phyloP scores from a whole-genome alignment of 805 yeast genomes.

The Kodamaea sagamina region DNA sequence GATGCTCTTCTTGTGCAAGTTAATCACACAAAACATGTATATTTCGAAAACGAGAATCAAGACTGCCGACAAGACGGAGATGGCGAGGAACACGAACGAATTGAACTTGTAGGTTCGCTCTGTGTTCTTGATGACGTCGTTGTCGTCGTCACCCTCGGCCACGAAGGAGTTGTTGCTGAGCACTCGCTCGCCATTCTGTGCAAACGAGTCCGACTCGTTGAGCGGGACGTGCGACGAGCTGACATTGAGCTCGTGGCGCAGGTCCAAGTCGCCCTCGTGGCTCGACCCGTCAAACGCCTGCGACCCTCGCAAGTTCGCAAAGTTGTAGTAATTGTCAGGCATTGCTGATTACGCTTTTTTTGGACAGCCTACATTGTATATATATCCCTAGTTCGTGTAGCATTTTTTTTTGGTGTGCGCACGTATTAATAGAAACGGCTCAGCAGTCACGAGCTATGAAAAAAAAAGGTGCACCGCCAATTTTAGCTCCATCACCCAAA shows the following conservation, averaged over 20 bases:
- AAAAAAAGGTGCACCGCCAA: neutral
- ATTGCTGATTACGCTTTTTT: conserved; percentile 1
- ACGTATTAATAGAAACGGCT: neutral
- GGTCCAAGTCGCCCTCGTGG: no score
- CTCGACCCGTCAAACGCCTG: neutral
- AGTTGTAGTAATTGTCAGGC: conserved; percentile 12
- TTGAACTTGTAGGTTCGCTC: conserved; percentile 11
- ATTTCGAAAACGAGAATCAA: conserved; percentile 38
- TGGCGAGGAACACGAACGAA: conserved; percentile 24
- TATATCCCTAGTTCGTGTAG: conserved; percentile 1
- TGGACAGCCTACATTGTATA: neutral
- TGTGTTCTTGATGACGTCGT: conserved; percentile 8
- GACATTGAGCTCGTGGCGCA: neutral
- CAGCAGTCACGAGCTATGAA: neutral
- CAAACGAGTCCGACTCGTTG: neutral
- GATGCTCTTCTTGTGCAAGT: conserved; percentile 29
- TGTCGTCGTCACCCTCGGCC: neutral
- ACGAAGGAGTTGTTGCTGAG: conserved; percentile 1
- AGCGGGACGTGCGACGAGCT: conserved; percentile 1
- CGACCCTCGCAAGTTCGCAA: conserved; percentile 11
- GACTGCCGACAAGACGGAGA: conserved; percentile 36
- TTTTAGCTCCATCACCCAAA: no score
- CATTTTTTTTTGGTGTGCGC: neutral
- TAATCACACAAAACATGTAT: conserved; percentile 42
- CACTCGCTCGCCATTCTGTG: neutral